Base-by-base conservation (phyloP, 192 early-diverging fungal species). In the Coemansia sp. region DNA sequence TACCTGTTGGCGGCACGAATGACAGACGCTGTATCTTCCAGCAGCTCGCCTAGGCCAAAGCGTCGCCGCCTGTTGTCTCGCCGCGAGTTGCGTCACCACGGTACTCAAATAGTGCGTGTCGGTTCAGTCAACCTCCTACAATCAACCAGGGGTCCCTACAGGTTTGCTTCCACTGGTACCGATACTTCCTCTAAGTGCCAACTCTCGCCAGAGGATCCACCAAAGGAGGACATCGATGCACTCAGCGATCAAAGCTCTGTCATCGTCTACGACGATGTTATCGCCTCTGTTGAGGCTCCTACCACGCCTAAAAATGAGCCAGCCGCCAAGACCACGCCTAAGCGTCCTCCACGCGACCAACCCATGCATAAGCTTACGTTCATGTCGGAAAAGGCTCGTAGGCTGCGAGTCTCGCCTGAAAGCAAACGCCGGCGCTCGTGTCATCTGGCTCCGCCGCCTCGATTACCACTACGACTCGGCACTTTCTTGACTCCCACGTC, bases 41-140 rank as follows among this genome's bases (percentile, higher is more conserved):
- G 24, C 11, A 20, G 15, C 12, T 32, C 44, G 62, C 34, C 41
- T 2, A 38, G 61, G 30, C 40, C 50, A 3, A 56, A 62, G 39
- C 64, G 70, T 7, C 77, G 77, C 2, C 71, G 72, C 15, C 62
- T 80, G 27, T 65, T 74, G 18, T 58, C 69, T 11, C 69, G 78
- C 24, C 73, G 78, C 37, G 73, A 75, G 60, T 62, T 80, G 37
- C 73, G 73, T 0, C 73, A 68, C 58, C 59, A 20, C 11, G 73
- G 73, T 9, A 72, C 73, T 0, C 66, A 56, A 13, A 65, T 80
- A 30, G 73, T 80, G n/a, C 72, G 73, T 4, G 69, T 75, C 16
- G 78, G 78, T 4, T 72, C 73, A 0, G 50, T 34, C 4, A 80
- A 75, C 67, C 45, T 71, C 9, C 24, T 80, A 8, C 58, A 80